phyloP scores from a whole-genome alignment of 164 flowering plant genomes.

The Tinospora cordifolia region DNA sequence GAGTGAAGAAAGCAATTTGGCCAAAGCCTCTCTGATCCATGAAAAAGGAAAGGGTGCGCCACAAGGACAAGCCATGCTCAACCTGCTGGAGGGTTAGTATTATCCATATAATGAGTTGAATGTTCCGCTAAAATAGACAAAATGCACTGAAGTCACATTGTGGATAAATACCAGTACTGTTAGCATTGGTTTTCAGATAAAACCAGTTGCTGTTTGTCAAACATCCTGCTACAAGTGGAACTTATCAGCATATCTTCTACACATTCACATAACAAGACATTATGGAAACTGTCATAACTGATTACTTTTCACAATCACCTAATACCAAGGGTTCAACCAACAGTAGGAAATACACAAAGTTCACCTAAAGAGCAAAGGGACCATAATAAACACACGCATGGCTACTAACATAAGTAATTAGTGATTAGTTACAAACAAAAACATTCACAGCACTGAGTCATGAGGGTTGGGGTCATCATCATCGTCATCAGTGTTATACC shows the following conservation, averaged over 20 bases:
- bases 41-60: too few relatives aligned
- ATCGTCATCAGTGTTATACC: conserved; percentile 25
- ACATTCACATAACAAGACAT: neutral
- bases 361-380: conserved; percentile 9
- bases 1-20: too few relatives aligned
- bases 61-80: too few relatives aligned
- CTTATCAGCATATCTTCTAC: neutral
- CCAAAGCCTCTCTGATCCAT: too few relatives aligned
- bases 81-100: too few relatives aligned
- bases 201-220: neutral
- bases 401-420: conserved; percentile 30
- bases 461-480: conserved; percentile 25
- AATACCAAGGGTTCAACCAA: conserved; percentile 38
- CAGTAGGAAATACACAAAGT: conserved; percentile 28
- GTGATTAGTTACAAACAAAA: conserved; percentile 31
- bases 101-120: too few relatives aligned
- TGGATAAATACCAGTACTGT: too few relatives aligned
- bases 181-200: conserved; percentile 2
- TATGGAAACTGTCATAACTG: conserved; percentile 5
- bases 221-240: conserved; percentile 4
- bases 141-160: too few relatives aligned
- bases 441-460: conserved; percentile 18
- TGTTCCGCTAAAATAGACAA: too few relatives aligned
- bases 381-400: conserved; percentile 34
- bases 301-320: conserved; percentile 49